These are phyloP conservation scores for Lachancea sp. DNA, from an alignment of 805 yeast genomes.

Conservation along the genomic window DNA sequence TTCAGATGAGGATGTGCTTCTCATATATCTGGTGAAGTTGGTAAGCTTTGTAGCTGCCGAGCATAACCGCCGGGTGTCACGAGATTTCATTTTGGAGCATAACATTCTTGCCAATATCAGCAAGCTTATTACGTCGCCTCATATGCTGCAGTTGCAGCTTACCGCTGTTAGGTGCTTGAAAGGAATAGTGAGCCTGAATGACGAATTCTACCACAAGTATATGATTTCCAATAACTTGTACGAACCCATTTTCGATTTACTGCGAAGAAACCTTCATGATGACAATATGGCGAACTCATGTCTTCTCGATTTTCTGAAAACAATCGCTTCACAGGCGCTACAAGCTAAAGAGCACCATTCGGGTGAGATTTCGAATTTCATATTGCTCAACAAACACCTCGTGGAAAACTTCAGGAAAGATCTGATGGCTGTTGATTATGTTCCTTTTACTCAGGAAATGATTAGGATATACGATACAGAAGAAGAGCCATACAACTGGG, in stretches of 20 bases:
- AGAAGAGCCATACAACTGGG: neutral
- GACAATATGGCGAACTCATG: slow-evolving; percentile 71
- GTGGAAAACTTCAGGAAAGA: slow-evolving; percentile 26
- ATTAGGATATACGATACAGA: slow-evolving; percentile 18
- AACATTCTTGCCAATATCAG: slow-evolving; percentile 52
- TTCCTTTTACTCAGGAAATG: slow-evolving; percentile 30
- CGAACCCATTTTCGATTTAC: slow-evolving; percentile 42
- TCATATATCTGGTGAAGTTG: slow-evolving; percentile 62
- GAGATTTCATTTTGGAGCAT: slow-evolving; percentile 58
- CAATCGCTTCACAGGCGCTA: slow-evolving; percentile 28
- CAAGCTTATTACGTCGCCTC: slow-evolving; percentile 37
- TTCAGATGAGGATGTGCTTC: slow-evolving; percentile 36
- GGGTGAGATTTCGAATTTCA: slow-evolving; percentile 21
- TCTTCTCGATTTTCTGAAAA: slow-evolving; percentile 60
- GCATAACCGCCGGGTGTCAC: slow-evolving; percentile 52
- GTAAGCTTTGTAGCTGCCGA: slow-evolving; percentile 59
- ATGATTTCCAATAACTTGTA: slow-evolving; percentile 52
- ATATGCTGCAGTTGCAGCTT: slow-evolving; percentile 47
- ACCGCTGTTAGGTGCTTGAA: slow-evolving; percentile 67
- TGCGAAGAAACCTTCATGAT: slow-evolving; percentile 41
- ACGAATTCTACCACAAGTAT: slow-evolving; percentile 50
- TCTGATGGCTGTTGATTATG: slow-evolving; percentile 29
- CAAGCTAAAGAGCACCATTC: slow-evolving; percentile 10
- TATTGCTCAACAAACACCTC: slow-evolving; percentile 26
- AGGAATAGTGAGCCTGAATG: slow-evolving; percentile 54